These are phyloP conservation scores for Solanum gracilifrons DNA, from an alignment of 257 asterid genomes.

Conservation along the genomic window DNA sequence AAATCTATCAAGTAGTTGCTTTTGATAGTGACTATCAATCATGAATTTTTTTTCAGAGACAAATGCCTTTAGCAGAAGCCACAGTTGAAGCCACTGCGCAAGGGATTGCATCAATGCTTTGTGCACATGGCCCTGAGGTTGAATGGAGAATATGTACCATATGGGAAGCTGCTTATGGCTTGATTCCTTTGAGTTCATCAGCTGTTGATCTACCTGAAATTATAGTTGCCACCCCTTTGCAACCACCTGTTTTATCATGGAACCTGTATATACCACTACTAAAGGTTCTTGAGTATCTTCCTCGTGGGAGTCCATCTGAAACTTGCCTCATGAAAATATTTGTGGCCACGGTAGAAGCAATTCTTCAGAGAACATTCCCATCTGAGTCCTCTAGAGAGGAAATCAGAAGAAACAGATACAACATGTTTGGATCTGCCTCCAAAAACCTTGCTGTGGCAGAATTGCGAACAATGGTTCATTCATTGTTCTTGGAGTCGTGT, in stretches of 20 bases:
- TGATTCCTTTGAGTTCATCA: slow-evolving; percentile 91
- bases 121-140: slow-evolving; percentile 98
- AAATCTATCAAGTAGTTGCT: not conserved
- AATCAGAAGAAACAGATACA: slow-evolving; percentile 59
- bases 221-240: slow-evolving; percentile 86
- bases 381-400: slow-evolving; percentile 77
- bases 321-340: slow-evolving; percentile 96
- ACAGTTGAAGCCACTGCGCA: slow-evolving; percentile 97
- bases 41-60: slow-evolving; percentile 46
- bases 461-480: slow-evolving; percentile 94
- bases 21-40: slow-evolving; percentile 1
- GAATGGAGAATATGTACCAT: slow-evolving; percentile 99
- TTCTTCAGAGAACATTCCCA: slow-evolving; percentile 92
- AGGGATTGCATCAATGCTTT: slow-evolving; percentile 99
- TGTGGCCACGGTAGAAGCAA: slow-evolving; percentile 95
- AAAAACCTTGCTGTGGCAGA: slow-evolving; percentile 97
- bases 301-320: slow-evolving; percentile 98
- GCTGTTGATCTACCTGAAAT: slow-evolving; percentile 97
- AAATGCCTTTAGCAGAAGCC: slow-evolving; percentile 74
- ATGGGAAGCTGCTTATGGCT: slow-evolving; percentile 99
- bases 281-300: slow-evolving; percentile 94
- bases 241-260: slow-evolving; percentile 92
- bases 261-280: slow-evolving; percentile 89
- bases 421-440: slow-evolving; percentile 70
- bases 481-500: slow-evolving; percentile 77